These are phyloP conservation scores for Cardamine occulta DNA, from an alignment of 345 rosid species.

Conservation along the genomic window DNA sequence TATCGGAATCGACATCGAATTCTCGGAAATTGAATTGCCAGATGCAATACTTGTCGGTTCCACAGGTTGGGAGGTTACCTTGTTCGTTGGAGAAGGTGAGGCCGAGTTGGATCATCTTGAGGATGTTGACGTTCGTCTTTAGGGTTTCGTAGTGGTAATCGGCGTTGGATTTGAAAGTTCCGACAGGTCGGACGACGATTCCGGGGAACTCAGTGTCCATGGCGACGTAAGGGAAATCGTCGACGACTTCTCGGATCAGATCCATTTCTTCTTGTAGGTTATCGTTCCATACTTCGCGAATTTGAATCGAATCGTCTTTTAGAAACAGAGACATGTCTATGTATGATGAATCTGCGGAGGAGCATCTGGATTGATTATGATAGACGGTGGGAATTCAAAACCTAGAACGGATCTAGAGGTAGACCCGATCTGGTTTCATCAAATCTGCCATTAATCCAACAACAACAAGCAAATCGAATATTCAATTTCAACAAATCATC, in stretches of 20 bases:
- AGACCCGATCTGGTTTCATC: slow-evolving; percentile 45
- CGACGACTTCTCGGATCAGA: slow-evolving; percentile 69
- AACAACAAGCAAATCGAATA: background rate
- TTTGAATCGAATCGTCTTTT: slow-evolving; percentile 72
- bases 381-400: background rate
- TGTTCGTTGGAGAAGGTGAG: slow-evolving; percentile 81
- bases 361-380: slow-evolving; percentile 32
- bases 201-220: slow-evolving; percentile 98
- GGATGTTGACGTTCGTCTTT: slow-evolving; percentile 75
- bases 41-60: slow-evolving; percentile 70
- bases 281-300: slow-evolving; percentile 84
- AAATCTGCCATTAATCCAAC: slow-evolving; percentile 23
- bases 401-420: slow-evolving; percentile 40
- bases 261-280: slow-evolving; percentile 71
- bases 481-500: slow-evolving; percentile 9
- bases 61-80: slow-evolving; percentile 82
- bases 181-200: slow-evolving; percentile 70
- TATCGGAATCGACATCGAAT: slow-evolving; percentile 62
- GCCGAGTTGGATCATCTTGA: slow-evolving; percentile 84
- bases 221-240: slow-evolving; percentile 72
- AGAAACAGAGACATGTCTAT: slow-evolving; percentile 69
- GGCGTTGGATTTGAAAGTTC: slow-evolving; percentile 64
- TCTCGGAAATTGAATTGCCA: slow-evolving; percentile 94
- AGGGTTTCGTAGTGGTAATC: slow-evolving; percentile 78
- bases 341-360: background rate